These are phyloP conservation scores for Ganoderma multipileum DNA, from an alignment of 1,284 basidiomycete genomes.

Conservation along the genomic window DNA sequence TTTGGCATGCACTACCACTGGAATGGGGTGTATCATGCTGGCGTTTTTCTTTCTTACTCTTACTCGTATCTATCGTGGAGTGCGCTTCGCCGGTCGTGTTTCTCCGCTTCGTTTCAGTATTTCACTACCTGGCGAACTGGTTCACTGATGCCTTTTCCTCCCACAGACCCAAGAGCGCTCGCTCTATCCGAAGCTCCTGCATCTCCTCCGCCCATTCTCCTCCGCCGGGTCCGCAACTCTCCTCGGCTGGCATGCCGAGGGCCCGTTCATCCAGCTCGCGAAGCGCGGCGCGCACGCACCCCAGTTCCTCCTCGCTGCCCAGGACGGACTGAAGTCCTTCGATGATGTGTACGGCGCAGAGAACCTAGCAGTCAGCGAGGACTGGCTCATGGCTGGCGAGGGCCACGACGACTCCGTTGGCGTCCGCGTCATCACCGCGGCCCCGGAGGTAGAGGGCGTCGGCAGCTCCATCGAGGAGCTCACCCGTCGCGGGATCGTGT, in stretches of 20 bases:
- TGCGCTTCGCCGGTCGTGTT: background rate
- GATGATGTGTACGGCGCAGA: constrained; percentile 77
- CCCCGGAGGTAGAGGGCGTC: constrained; percentile 87
- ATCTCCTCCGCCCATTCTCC: constrained; percentile 68
- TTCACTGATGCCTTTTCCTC: constrained; percentile 6
- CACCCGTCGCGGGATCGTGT: constrained; percentile 71
- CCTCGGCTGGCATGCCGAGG: constrained; percentile 90
- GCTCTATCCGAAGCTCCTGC: constrained; percentile 71
- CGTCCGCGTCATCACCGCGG: constrained; percentile 85
- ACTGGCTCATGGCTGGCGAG: constrained; percentile 63
- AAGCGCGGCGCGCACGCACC: constrained; percentile 86
- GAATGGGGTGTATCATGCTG: too few relatives aligned
- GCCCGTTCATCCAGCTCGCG: constrained; percentile 82
- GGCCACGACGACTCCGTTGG: constrained; percentile 51
- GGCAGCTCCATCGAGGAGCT: constrained; percentile 71
- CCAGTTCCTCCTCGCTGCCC: constrained; percentile 70
- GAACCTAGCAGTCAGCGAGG: constrained; percentile 66
- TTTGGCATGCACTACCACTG: too few relatives aligned
- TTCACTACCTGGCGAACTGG: background rate
- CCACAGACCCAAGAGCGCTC: constrained; percentile 76
- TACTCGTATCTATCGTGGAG: too few relatives aligned
- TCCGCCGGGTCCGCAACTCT: constrained; percentile 68
- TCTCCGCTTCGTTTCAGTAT: background rate
- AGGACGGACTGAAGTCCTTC: constrained; percentile 66
- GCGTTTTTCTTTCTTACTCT: background rate